A percentile compares a stretch with the other conserved stretches of the same genome.
Conservation (phyloP, 306 rosid genomes). For the Medicago truncatula region DNA sequence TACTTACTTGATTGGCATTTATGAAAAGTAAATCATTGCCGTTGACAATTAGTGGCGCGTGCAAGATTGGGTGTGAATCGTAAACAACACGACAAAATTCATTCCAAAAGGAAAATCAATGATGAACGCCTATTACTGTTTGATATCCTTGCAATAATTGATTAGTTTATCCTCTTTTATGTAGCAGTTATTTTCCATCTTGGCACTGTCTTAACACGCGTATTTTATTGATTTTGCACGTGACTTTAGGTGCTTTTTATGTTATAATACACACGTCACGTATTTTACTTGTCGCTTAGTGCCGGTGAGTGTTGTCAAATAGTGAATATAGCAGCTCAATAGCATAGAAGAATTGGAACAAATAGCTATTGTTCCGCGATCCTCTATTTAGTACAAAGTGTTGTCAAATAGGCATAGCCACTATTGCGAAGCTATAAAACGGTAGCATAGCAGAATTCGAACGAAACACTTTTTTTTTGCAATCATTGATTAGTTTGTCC, state of each 20-base stretch:
- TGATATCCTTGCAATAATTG: constrained; percentile 27
- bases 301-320: background rate
- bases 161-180: constrained; percentile 27
- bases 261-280: constrained; percentile 4
- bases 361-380: too few relatives aligned
- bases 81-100: background rate
- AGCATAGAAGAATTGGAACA: too few relatives aligned
- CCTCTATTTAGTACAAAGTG: too few relatives aligned
- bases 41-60: background rate
- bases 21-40: background rate
- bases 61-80: constrained; percentile 11
- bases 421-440: too few relatives aligned
- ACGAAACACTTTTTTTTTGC: background rate
- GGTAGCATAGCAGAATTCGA: too few relatives aligned
- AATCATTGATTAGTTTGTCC: constrained; percentile 29
- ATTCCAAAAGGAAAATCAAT: background rate
- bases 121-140: constrained; percentile 12
- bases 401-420: too few relatives aligned
- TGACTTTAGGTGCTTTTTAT: constrained; percentile 10
- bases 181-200: constrained; percentile 29
- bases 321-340: too few relatives aligned
- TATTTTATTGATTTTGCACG: constrained; percentile 14
- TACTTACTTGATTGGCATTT: background rate
- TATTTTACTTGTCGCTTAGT: background rate
- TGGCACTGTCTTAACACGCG: constrained; percentile 5